Evolutionary conservation across 257 asterid genomes (phyloP).

Genomic region (Henckelia pumila): DNA sequence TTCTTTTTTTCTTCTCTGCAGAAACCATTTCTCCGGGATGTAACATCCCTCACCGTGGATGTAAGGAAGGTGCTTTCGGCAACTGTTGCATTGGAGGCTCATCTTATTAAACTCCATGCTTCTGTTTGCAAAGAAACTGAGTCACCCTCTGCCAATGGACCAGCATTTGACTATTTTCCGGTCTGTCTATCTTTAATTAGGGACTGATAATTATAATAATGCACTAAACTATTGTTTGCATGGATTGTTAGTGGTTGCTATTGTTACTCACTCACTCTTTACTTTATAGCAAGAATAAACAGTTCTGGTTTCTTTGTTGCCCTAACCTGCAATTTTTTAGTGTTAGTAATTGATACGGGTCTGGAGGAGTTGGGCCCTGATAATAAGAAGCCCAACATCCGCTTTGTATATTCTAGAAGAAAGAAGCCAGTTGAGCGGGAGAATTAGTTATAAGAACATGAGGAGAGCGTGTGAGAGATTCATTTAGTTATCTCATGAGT

Average conservation of each 20-base stretch:
- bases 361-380: too few relatives aligned
- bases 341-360: conserved; percentile 1
- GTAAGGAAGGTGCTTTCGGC: conserved; percentile 83
- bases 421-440: too few relatives aligned
- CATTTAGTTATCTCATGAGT: too few relatives aligned
- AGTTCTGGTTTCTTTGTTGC: conserved; percentile 8
- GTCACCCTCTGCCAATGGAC: conserved; percentile 25
- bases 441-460: too few relatives aligned
- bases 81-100: conserved; percentile 68
- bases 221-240: background rate
- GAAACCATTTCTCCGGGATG: conserved; percentile 75
- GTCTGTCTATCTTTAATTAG: conserved; percentile 31
- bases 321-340: background rate
- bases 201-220: background rate
- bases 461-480: too few relatives aligned
- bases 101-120: conserved; percentile 56
- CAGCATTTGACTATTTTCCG: conserved; percentile 59
- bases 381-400: too few relatives aligned
- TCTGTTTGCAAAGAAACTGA: conserved; percentile 49
- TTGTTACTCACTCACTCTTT: conserved; percentile 23
- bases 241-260: conserved; percentile 16
- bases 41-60: conserved; percentile 64
- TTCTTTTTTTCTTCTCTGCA: conserved; percentile 33
- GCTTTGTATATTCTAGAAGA: too few relatives aligned
- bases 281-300: conserved; percentile 7